Conservation (phyloP, 768 basidiomycete genomes). For the Rhizopogon vesiculosus region DNA sequence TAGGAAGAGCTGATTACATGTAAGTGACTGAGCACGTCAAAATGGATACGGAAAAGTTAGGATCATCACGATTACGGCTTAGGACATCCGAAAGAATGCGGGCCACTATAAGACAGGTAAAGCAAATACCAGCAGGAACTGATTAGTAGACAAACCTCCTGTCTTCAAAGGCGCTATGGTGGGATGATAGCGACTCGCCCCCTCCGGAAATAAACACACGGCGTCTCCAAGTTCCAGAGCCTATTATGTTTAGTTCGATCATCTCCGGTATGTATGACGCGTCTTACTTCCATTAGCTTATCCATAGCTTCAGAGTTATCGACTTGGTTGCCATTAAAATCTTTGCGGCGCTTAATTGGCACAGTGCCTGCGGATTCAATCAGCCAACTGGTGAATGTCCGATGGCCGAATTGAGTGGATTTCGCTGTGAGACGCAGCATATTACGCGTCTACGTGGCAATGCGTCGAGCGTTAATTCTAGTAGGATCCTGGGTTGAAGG, state of each 20-base stretch:
- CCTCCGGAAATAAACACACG: slow-evolving; percentile 83
- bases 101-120: slow-evolving; percentile 46
- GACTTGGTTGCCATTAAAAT: slow-evolving; percentile 45
- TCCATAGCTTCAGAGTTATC: slow-evolving; percentile 73
- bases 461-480: not conserved
- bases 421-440: slow-evolving; percentile 86
- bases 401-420: slow-evolving; percentile 77
- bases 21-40: slow-evolving; percentile 81
- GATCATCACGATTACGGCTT: slow-evolving; percentile 59
- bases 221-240: slow-evolving; percentile 74
- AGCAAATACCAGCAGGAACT: not conserved
- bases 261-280: slow-evolving; percentile 1
- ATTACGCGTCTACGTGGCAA: slow-evolving; percentile 53
- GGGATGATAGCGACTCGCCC: slow-evolving; percentile 80
- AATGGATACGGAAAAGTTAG: slow-evolving; percentile 68
- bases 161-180: slow-evolving; percentile 87
- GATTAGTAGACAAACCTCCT: slow-evolving; percentile 50
- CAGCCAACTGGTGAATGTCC: slow-evolving; percentile 86
- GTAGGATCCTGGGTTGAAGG: not conserved
- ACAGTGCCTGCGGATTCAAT: slow-evolving; percentile 87
- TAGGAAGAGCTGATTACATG: slow-evolving; percentile 41
- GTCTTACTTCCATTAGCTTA: slow-evolving; percentile 57
- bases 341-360: slow-evolving; percentile 75
- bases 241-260: slow-evolving; percentile 31
- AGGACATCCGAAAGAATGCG: slow-evolving; percentile 78